Conservation (phyloP, 2,329 filamentous ascomycete genomes). For the Periconia sp. region DNA sequence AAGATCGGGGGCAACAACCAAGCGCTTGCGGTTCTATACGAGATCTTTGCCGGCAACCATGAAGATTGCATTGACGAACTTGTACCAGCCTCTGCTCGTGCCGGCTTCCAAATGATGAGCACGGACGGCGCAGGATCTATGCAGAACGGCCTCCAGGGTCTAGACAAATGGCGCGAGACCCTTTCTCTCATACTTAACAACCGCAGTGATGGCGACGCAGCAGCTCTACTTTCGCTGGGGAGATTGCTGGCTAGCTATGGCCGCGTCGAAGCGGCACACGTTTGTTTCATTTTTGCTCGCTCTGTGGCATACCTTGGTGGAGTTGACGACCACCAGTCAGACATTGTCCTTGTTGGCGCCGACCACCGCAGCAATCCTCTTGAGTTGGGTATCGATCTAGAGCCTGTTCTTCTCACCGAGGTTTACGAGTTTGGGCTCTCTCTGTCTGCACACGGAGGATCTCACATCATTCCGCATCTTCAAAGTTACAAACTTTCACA, state of each 20-base stretch:
- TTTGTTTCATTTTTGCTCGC: constrained; percentile 89
- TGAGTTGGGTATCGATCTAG: constrained; percentile 78
- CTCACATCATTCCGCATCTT: constrained; percentile 75
- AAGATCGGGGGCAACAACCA: constrained; percentile 79
- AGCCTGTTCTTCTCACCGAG: constrained; percentile 92
- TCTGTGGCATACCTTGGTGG: constrained; percentile 76
- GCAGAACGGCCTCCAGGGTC: constrained; percentile 78
- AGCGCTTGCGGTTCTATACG: constrained; percentile 88
- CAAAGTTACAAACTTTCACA: constrained; percentile 91
- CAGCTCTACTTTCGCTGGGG: constrained; percentile 80
- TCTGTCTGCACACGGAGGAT: constrained; percentile 62
- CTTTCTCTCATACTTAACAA: constrained; percentile 86
- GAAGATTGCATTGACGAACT: constrained; percentile 96
- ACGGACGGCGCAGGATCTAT: constrained; percentile 64
- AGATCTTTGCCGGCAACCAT: constrained; percentile 89
- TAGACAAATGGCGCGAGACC: constrained; percentile 95
- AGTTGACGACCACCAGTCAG: constrained; percentile 77
- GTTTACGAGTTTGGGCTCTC: constrained; percentile 90
- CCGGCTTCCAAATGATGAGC: constrained; percentile 88
- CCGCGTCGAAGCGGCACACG: constrained; percentile 87
- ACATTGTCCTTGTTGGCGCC: constrained; percentile 83
- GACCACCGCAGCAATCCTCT: constrained; percentile 76
- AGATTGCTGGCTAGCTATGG: constrained; percentile 84
- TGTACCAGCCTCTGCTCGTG: constrained; percentile 88
- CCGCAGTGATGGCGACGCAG: constrained; percentile 77